Evolutionary conservation across 192 early-diverging fungal species (phyloP).

Genomic region (Coemansia sp.): DNA sequence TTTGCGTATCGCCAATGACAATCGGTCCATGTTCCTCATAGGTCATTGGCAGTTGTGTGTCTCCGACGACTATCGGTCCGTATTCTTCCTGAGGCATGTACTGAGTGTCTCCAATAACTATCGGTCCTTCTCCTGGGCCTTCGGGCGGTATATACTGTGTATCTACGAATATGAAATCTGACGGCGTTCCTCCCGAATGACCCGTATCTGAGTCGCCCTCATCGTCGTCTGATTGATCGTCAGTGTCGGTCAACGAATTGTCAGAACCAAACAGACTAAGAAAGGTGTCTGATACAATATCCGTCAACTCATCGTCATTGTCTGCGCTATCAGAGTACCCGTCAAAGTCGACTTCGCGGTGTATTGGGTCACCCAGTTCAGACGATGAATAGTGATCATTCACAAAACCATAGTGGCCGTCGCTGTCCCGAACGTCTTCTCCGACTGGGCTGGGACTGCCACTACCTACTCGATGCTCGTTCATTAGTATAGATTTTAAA

Average conservation of each 20-base stretch:
- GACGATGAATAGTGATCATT: background rate
- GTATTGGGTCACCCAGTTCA: no score
- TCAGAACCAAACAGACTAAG: background rate
- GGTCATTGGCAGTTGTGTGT: background rate
- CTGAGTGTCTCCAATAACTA: background rate
- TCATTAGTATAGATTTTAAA: background rate
- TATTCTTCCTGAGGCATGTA: background rate
- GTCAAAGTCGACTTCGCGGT: background rate
- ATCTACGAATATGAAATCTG: background rate
- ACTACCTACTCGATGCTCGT: background rate
- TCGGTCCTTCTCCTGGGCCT: background rate
- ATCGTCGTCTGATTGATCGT: background rate
- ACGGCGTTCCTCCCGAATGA: background rate
- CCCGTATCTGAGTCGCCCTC: background rate
- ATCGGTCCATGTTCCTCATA: background rate
- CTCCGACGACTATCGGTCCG: constrained; percentile 11
- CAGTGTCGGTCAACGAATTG: background rate
- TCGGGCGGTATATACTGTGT: background rate
- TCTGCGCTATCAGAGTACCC: background rate
- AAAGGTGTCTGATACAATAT: background rate
- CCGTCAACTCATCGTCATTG: background rate
- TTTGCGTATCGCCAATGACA: constrained; percentile 6
- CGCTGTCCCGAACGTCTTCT: background rate
- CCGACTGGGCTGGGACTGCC: background rate
- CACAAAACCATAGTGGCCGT: background rate